These are phyloP conservation scores for Umbellularia californica DNA, from an alignment of 164 flowering plant species.

Conservation along the genomic window DNA sequence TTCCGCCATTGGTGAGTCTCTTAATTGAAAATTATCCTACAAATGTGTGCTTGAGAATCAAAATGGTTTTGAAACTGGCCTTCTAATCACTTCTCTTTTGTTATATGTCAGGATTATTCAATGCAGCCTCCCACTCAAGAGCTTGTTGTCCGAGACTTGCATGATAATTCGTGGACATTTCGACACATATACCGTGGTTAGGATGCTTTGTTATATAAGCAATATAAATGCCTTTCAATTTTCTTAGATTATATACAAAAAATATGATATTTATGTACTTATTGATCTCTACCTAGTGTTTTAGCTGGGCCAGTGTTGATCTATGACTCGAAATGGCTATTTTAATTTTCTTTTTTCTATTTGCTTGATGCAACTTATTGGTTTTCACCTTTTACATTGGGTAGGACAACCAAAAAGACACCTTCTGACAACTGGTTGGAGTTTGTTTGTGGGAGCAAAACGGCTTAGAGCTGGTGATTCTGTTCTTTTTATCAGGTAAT, in stretches of 20 bases:
- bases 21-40: background rate
- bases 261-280: too few species aligned
- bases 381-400: background rate
- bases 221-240: background rate
- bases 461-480: constrained; percentile 92
- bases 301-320: too few species aligned
- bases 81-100: background rate
- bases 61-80: background rate
- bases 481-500: constrained; percentile 88
- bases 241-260: too few species aligned
- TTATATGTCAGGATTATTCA: constrained; percentile 63
- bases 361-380: background rate
- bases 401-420: constrained; percentile 97
- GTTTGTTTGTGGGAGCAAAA: constrained; percentile 88
- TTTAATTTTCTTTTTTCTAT: too few species aligned
- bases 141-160: constrained; percentile 91
- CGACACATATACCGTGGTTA: constrained; percentile 95
- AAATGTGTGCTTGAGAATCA: background rate
- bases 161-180: constrained; percentile 91
- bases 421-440: constrained; percentile 98
- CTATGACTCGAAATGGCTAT: too few species aligned
- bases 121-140: constrained; percentile 98
- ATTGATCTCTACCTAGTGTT: background rate
- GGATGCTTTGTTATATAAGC: constrained; percentile 9
- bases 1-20: constrained; percentile 71